Base-by-base conservation (phyloP, 2,329 filamentous ascomycete genomes). In the Fusarium odoratissimum region DNA sequence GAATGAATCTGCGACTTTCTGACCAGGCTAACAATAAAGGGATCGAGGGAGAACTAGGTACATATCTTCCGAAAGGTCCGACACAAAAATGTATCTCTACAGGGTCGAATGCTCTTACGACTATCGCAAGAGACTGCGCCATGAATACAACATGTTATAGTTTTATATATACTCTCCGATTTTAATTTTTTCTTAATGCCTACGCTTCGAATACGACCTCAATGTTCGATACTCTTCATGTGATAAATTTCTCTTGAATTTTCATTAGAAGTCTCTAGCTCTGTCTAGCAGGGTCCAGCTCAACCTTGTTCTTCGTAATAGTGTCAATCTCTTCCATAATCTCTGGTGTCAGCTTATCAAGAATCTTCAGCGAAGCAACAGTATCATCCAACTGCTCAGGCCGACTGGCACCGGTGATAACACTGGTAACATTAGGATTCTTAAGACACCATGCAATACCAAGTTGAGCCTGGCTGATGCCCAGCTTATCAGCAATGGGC, bases 401-500 rank as follows among this genome's bases (percentile, higher is more conserved):
- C 40, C 82, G 82, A 60, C 84, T 87, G 5, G 87, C 87, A 8
- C 87, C 87, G 0, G 85, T 86, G 55, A 89, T 89, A 42, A 87
- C 86, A 8, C 83, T 84, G 48, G 83, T 86, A 23, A 89, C 85
- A 56, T 87, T 84, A n/a, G 83, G 82, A 75, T 89, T 89, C 81
- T 86, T 87, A 28, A 88, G 76, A 55, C 83, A 83, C 87, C 87
- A 89, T 1, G 87, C 87, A 5, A 89, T 77, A 17, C 87, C 86
- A 9, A 89, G 80, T 76, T 86, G 84, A 9, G 83, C 82, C 49
- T 88, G 85, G 54, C 83, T 85, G 17, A 87, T 85, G 10, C 86
- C 89, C 41, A 92, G 80, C 69, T 85, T 85, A 64, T 91, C 87
- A 1, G 91, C 90, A 48, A 92, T 83, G 57, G 82, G 77, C 78